Percentiles rank a stretch among this genome's conserved stretches.
These are phyloP conservation scores for Exophiala xenobiotica DNA, from an alignment of 2,329 filamentous ascomycete genomes.

Conservation along the genomic window DNA sequence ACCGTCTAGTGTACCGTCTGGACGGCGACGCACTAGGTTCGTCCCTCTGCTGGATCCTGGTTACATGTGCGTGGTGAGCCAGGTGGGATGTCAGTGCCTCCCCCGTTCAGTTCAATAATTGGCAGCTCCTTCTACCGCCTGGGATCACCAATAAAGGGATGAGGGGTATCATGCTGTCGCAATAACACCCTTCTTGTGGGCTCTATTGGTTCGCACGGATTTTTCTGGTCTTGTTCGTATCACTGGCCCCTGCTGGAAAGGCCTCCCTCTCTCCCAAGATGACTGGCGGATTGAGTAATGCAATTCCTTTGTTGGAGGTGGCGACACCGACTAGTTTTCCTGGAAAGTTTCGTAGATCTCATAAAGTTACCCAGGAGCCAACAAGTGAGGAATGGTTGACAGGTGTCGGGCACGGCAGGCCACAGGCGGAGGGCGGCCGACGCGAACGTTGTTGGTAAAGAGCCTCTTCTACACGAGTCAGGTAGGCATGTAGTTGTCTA, in stretches of 20 bases:
- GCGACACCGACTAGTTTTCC: too few relatives aligned
- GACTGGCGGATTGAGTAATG: too few relatives aligned
- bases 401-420: background rate
- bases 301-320: too few relatives aligned
- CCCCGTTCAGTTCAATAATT: conserved; percentile 8
- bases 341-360: conserved; percentile 1
- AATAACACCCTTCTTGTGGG: conserved; percentile 5
- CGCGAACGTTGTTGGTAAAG: too few relatives aligned
- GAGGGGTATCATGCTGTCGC: conserved; percentile 12
- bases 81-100: background rate
- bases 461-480: too few relatives aligned
- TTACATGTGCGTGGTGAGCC: background rate
- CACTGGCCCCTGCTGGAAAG: background rate
- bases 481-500: too few relatives aligned
- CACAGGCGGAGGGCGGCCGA: too few relatives aligned
- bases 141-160: conserved; percentile 10
- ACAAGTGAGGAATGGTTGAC: background rate
- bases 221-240: background rate
- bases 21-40: conserved; percentile 26
- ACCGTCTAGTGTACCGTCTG: conserved; percentile 13
- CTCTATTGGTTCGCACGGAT: conserved; percentile 24
- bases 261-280: background rate
- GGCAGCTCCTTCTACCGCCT: conserved; percentile 5
- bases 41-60: conserved; percentile 18
- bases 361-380: background rate